A percentile compares a stretch with the other conserved stretches of the same genome.
Conservation (phyloP, 2,329 filamentous ascomycete species). For the Nannizziopsis barbatae region DNA sequence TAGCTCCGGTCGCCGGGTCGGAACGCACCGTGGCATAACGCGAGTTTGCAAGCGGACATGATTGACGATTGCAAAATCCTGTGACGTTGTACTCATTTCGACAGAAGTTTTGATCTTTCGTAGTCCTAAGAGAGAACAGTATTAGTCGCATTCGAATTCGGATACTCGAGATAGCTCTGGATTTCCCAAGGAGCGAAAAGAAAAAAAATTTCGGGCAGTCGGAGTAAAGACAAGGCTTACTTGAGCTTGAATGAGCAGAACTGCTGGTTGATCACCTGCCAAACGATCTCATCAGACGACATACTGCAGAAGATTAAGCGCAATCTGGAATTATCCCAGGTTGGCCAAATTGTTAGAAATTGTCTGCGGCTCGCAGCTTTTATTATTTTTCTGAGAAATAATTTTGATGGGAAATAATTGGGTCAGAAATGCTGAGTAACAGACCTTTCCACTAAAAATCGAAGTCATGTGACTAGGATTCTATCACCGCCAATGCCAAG, state of each 20-base stretch:
- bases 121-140: conserved; percentile 46
- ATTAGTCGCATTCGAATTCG: conserved; percentile 2
- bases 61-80: conserved; percentile 73
- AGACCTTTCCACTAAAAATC: too few relatives aligned
- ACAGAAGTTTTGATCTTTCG: conserved; percentile 85
- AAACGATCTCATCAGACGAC: conserved; percentile 93
- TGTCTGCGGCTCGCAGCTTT: background rate
- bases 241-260: conserved; percentile 95
- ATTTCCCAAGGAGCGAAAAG: background rate
- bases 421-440: too few relatives aligned
- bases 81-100: conserved; percentile 87
- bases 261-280: conserved; percentile 91
- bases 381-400: background rate
- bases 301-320: conserved; percentile 37
- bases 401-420: conserved; percentile 6
- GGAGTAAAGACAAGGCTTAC: conserved; percentile 40
- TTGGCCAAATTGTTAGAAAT: background rate
- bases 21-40: conserved; percentile 86
- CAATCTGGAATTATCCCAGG: background rate
- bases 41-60: conserved; percentile 81
- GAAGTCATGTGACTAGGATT: background rate
- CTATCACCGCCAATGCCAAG: too few relatives aligned
- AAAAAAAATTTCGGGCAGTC: background rate
- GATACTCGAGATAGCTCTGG: background rate
- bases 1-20: conserved; percentile 63